phyloP scores from a whole-genome alignment of 2,329 filamentous ascomycete species.

The Xylaria polymorpha region DNA sequence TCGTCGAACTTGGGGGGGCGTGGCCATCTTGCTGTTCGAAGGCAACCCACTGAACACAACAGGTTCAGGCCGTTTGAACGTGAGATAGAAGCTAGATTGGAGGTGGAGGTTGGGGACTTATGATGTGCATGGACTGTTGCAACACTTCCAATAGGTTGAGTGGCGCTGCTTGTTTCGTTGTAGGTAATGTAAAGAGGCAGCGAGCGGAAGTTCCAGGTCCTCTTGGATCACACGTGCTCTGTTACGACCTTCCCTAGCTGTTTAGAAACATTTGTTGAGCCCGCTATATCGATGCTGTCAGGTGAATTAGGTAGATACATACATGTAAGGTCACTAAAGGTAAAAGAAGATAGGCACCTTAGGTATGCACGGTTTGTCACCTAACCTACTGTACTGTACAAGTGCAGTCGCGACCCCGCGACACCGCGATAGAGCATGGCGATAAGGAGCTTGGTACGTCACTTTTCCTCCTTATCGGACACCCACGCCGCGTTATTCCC shows the following conservation, averaged over 20 bases:
- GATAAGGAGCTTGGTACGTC: constrained; percentile 25
- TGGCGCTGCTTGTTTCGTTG: not conserved
- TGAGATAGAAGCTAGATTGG: not conserved
- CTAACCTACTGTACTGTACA: too few relatives aligned
- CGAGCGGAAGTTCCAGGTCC: too few relatives aligned
- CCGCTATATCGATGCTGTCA: not conserved
- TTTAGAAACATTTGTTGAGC: not conserved
- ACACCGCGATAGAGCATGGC: constrained; percentile 29
- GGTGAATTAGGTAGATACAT: not conserved
- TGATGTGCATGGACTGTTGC: not conserved
- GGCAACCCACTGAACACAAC: not conserved
- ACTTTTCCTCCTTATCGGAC: constrained; percentile 28
- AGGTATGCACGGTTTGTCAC: not conserved
- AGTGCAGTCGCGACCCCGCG: constrained; percentile 18
- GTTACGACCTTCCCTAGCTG: not conserved
- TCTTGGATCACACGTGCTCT: not conserved
- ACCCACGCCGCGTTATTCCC: constrained; percentile 28
- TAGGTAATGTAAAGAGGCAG: too few relatives aligned
- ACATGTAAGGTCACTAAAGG: too few relatives aligned
- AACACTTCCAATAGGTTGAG: not conserved
- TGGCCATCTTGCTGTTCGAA: constrained; percentile 61
- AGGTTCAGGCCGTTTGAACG: constrained; percentile 21
- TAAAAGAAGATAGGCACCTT: not conserved
- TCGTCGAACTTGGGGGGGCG: constrained; percentile 57
- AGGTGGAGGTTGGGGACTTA: not conserved